Base-by-base conservation (phyloP, 495 filamentous ascomycete genomes). In the Xylaria nigripes region DNA sequence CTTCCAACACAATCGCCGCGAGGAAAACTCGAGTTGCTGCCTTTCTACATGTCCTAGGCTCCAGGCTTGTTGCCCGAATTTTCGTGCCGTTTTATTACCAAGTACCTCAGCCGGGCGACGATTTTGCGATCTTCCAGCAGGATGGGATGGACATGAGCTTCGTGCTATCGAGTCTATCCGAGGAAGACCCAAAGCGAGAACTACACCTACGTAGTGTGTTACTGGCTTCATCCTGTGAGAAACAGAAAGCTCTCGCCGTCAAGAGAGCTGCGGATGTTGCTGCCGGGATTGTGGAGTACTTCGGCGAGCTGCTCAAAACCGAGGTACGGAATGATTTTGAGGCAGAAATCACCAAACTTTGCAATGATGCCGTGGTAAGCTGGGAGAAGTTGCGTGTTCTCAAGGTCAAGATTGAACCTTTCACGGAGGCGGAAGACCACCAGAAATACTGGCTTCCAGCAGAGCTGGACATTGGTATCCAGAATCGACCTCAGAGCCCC, bases 401-500 rank as follows among this genome's bases (percentile, higher is more conserved):
- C 12, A 48, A 48, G 9, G 34, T 41, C 23, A 54, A 54, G 21
- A 32, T 54, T 4, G 51, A 54, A 23, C 51, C 51, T 10, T 54
- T 48, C 44, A 47, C 45, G 8, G 10, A 8, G 22, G 38, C 51
- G 3, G 44, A 54, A 1, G 43, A 54, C 6, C 32, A 48, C 10
- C 43, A 54, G 5, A 54, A 54, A 22, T 54, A 47, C 10, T 54
- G 51, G 51, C 43, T 54, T 8, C 51, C 43, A 3, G 51, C 51
- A 18, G 51, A 54, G 32, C 6, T 54, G 13, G 44, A 54, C 22
- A 6, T 13, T 29, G n/a, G 9, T 3, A 48, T n/a, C 7, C 41
- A 30, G n/a, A 18, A 1, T 9, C 27, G 27, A 29, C 27, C 27
- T 29, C 27, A 29, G 27, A 29, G 27, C 27, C 27, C 27, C 9